These are phyloP conservation scores for Acer yangbiense DNA, from an alignment of 345 rosid genomes.

Conservation along the genomic window DNA sequence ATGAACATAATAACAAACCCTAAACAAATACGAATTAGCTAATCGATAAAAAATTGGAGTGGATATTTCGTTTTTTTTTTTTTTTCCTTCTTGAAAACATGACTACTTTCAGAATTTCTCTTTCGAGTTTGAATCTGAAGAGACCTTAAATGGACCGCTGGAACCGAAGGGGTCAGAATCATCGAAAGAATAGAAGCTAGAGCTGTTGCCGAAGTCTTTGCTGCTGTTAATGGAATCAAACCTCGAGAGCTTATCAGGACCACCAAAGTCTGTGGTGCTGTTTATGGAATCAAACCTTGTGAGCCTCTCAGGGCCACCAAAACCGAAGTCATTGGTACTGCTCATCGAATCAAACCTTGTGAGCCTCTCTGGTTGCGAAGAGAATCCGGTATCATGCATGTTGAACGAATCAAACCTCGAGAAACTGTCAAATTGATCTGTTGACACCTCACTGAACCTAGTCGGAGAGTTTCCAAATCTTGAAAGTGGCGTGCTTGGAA, in stretches of 20 bases:
- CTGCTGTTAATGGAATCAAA: conserved; percentile 46
- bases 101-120: conserved; percentile 53
- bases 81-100: not conserved
- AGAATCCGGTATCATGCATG: conserved; percentile 59
- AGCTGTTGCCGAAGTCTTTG: conserved; percentile 51
- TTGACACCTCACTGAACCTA: conserved; percentile 73
- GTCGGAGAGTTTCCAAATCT: conserved; percentile 84
- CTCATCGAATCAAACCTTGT: conserved; percentile 54
- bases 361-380: conserved; percentile 60
- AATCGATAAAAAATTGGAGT: not conserved
- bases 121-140: conserved; percentile 59
- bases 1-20: conserved; percentile 11
- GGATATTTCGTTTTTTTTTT: no score
- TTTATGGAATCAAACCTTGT: conserved; percentile 54
- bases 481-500: conserved; percentile 79
- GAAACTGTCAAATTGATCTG: conserved; percentile 68
- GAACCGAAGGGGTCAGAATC: conserved; percentile 92
- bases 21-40: conserved; percentile 8
- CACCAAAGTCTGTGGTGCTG: conserved; percentile 22
- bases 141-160: conserved; percentile 86
- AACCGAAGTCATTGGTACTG: conserved; percentile 20
- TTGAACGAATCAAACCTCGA: conserved; percentile 95
- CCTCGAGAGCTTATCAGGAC: conserved; percentile 56
- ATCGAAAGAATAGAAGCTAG: conserved; percentile 70
- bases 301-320: conserved; percentile 40